These are phyloP conservation scores for Syzygium malaccense DNA, from an alignment of 441 rosid species.

Conservation along the genomic window DNA sequence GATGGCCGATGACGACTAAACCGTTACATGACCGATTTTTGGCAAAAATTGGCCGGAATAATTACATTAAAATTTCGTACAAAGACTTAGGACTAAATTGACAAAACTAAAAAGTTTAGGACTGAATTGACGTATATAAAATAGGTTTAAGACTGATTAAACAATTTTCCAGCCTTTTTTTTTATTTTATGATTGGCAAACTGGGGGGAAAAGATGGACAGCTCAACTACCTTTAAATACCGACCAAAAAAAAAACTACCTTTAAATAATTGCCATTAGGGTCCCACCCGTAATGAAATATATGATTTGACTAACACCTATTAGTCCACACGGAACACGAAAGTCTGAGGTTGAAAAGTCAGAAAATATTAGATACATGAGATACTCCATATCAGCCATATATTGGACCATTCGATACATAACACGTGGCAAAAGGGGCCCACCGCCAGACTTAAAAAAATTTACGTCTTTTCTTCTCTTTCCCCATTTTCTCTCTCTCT, in stretches of 20 bases:
- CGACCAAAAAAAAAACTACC: background rate
- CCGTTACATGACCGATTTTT: background rate
- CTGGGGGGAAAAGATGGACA: background rate
- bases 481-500: too few relatives aligned
- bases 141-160: background rate
- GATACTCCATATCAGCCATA: too few relatives aligned
- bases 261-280: background rate
- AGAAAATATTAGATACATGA: too few relatives aligned
- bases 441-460: too few relatives aligned
- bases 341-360: background rate
- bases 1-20: background rate
- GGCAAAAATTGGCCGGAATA: background rate
- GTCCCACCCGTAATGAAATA: background rate
- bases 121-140: background rate
- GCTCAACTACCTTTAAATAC: background rate
- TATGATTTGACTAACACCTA: background rate
- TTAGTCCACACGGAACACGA: background rate
- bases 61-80: background rate
- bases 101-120: background rate
- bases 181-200: background rate
- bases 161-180: background rate
- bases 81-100: background rate
- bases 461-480: too few relatives aligned
- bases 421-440: too few relatives aligned
- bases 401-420: too few relatives aligned